Conservation (phyloP, 164 flowering plant species). For the Berberis vulgaris region DNA sequence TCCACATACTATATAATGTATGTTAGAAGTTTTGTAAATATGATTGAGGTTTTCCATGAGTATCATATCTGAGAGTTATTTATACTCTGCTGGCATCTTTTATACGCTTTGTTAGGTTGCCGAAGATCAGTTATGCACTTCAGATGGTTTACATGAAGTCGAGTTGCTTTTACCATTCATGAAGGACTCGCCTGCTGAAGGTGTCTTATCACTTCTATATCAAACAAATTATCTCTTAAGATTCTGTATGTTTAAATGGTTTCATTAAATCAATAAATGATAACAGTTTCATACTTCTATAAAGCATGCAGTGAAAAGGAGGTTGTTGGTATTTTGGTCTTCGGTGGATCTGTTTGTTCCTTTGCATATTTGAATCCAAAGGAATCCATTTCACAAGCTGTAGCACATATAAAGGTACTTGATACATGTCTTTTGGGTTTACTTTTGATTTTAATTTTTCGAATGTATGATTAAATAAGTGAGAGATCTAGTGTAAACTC, state of each 20-base stretch:
- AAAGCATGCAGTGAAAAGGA: conserved; percentile 68
- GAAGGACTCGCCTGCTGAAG: conserved; percentile 42
- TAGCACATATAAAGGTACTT: conserved; percentile 44
- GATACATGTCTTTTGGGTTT: no score
- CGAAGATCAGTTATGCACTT: conserved; percentile 38
- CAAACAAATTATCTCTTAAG: not conserved
- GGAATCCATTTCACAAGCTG: conserved; percentile 70
- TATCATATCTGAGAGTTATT: no score
- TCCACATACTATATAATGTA: no score
- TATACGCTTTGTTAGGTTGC: conserved; percentile 30
- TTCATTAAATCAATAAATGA: not conserved
- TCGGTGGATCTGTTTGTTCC: conserved; percentile 64
- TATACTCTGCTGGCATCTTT: not conserved
- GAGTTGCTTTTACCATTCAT: conserved; percentile 74
- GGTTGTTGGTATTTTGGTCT: conserved; percentile 45
- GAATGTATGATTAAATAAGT: no score
- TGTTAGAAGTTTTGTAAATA: no score
- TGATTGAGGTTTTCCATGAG: no score
- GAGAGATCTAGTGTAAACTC: no score
- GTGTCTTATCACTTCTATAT: conserved; percentile 25
- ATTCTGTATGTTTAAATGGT: not conserved
- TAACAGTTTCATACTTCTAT: conserved; percentile 14
- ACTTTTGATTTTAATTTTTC: no score
- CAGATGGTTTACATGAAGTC: conserved; percentile 63
- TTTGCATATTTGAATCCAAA: conserved; percentile 62